These are phyloP conservation scores for Boletales sp. DNA, from an alignment of 768 basidiomycete genomes.

Conservation along the genomic window DNA sequence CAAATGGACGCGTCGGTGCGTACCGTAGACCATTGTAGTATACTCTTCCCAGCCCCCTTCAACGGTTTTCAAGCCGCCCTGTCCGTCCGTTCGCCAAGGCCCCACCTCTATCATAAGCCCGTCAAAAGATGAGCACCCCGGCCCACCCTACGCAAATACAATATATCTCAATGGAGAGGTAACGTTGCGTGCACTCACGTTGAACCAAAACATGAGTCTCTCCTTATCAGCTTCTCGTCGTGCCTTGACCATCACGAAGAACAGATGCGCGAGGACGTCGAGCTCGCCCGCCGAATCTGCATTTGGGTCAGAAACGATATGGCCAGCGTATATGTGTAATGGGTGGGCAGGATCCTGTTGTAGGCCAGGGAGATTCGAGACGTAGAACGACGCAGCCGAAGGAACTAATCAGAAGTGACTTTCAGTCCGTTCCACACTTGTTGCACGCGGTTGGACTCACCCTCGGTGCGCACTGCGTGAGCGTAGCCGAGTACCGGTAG, in stretches of 20 bases:
- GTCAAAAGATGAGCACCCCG: constrained; percentile 96
- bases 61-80: constrained; percentile 64
- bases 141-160: constrained; percentile 65
- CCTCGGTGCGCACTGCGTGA: constrained; percentile 36
- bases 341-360: constrained; percentile 68
- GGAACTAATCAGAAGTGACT: constrained; percentile 45
- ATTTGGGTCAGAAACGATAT: constrained; percentile 76
- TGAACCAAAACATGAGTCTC: constrained; percentile 94
- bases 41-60: constrained; percentile 99
- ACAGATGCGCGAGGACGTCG: constrained; percentile 75
- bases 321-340: constrained; percentile 80
- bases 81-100: constrained; percentile 77
- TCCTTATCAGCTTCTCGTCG: constrained; percentile 86
- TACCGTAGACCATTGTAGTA: constrained; percentile 88
- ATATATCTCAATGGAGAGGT: neutral
- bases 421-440: neutral
- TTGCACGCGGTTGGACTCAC: constrained; percentile 27
- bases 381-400: constrained; percentile 82
- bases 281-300: constrained; percentile 44
- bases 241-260: constrained; percentile 88
- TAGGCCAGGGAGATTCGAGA: constrained; percentile 70
- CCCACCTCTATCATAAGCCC: constrained; percentile 99
- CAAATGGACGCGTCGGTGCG: constrained; percentile 28
- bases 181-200: constrained; percentile 47
- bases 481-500: constrained; percentile 3